Conservation (phyloP, 129 eudicot species). For the Chrysanthemum lavandulifolium region DNA sequence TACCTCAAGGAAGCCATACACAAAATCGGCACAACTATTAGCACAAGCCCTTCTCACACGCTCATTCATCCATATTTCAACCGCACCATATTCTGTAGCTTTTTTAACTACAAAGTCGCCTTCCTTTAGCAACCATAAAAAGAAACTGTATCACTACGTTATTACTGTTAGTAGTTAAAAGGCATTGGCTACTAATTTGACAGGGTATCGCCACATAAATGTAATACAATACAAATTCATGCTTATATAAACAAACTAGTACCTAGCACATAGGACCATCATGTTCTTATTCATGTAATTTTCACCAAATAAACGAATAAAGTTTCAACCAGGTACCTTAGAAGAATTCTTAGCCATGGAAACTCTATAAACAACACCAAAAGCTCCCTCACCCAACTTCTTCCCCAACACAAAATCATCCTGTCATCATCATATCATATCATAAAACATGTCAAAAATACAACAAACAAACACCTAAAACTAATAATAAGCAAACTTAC, state of each 20-base stretch:
- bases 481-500: neutral
- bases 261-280: neutral
- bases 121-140: constrained; percentile 52
- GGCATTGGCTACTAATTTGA: constrained; percentile 8
- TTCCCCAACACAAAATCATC: constrained; percentile 96
- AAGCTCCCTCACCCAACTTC: constrained; percentile 98
- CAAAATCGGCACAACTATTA: constrained; percentile 90
- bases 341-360: constrained; percentile 59
- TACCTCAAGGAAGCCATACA: constrained; percentile 95
- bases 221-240: neutral
- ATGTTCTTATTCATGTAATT: neutral
- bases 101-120: constrained; percentile 89
- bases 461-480: neutral
- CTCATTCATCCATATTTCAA: constrained; percentile 99
- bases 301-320: neutral
- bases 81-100: constrained; percentile 99
- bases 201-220: neutral
- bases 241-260: neutral
- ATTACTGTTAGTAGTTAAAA: neutral
- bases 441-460: constrained; percentile 10
- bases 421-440: constrained; percentile 38
- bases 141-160: constrained; percentile 27
- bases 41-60: constrained; percentile 98
- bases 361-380: constrained; percentile 85
- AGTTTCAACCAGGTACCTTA: constrained; percentile 53